Conservation (phyloP, 2,329 filamentous ascomycete genomes). For the Epichloe sibirici region DNA sequence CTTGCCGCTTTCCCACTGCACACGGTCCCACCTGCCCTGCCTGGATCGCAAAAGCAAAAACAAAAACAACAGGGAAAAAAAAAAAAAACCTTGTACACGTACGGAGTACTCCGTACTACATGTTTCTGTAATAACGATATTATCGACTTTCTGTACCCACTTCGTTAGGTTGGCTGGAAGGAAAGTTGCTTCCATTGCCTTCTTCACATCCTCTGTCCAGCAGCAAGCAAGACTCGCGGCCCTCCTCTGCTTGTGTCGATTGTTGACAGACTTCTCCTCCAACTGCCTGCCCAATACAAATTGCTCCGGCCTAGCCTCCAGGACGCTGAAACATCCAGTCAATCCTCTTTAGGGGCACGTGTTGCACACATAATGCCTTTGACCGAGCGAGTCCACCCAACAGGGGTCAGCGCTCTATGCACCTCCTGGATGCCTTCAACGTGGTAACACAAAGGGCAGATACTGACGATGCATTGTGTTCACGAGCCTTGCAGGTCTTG, state of each 20-base stretch:
- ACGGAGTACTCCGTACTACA: too few species aligned
- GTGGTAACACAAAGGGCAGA: constrained; percentile 1
- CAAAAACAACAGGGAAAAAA: too few species aligned
- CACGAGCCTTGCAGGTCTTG: background rate
- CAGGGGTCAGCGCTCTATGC: constrained; percentile 1
- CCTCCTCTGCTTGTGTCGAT: background rate
- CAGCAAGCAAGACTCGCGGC: too few species aligned
- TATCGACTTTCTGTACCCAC: background rate
- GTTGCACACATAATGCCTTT: constrained; percentile 3
- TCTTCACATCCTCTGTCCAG: background rate
- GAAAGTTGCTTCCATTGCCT: background rate
- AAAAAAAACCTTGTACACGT: too few species aligned
- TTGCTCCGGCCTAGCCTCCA: background rate
- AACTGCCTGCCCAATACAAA: background rate
- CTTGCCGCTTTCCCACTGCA: too few species aligned
- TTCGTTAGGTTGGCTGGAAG: background rate
- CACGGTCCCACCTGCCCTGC: too few species aligned
- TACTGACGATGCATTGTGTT: background rate
- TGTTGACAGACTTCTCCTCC: background rate
- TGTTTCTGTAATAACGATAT: background rate
- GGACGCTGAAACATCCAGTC: background rate
- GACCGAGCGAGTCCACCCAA: background rate
- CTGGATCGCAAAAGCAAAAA: too few species aligned
- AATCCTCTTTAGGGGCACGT: background rate
- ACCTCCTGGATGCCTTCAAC: constrained; percentile 4